Conservation (phyloP, 129 eudicot species). For the Escallonia herrerae region DNA sequence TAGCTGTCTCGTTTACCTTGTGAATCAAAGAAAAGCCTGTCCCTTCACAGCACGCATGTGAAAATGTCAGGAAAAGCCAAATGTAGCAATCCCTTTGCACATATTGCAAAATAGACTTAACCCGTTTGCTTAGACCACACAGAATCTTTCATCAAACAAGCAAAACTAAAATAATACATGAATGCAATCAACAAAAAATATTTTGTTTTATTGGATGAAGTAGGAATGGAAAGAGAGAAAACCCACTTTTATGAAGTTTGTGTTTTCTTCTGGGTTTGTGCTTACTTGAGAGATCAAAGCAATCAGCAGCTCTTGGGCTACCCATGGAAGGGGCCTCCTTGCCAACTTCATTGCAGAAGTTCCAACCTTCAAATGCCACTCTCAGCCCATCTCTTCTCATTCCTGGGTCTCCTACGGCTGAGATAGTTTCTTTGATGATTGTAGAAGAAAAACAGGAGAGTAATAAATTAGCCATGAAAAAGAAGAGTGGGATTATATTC, state of each 20-base stretch:
- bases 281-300: conserved; percentile 36
- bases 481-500: conserved; percentile 2
- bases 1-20: conserved; percentile 51
- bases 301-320: conserved; percentile 92
- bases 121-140: conserved; percentile 2
- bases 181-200: neutral
- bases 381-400: conserved; percentile 71
- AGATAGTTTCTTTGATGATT: neutral
- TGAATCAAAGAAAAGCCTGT: conserved; percentile 31
- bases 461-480: conserved; percentile 5
- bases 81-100: neutral
- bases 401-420: conserved; percentile 84
- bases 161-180: neutral
- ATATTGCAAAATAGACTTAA: neutral
- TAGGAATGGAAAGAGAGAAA: neutral
- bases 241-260: neutral
- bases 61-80: neutral
- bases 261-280: neutral
- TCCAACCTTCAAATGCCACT: conserved; percentile 86
- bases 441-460: neutral
- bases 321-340: conserved; percentile 79
- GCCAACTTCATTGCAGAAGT: conserved; percentile 88
- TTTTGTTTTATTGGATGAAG: neutral
- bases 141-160: conserved; percentile 9
- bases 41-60: neutral